These are phyloP conservation scores for Nosema muscidifuracis DNA, from an alignment of 371 early-diverging fungal genomes.

Conservation along the genomic window DNA sequence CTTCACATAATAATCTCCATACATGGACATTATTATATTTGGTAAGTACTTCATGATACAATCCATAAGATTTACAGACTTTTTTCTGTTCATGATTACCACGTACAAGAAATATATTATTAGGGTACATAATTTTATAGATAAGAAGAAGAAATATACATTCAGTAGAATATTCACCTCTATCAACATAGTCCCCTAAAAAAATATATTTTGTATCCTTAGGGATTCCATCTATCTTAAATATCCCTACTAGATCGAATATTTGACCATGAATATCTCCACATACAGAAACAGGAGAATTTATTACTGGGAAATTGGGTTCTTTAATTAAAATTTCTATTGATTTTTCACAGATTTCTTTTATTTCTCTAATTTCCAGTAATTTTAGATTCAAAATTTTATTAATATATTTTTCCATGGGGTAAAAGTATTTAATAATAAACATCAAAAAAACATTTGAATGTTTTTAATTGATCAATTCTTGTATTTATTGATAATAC, in stretches of 20 bases:
- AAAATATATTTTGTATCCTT: slow-evolving; percentile 56
- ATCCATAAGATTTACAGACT: slow-evolving; percentile 62
- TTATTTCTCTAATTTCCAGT: slow-evolving; percentile 72
- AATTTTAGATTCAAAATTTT: slow-evolving; percentile 14
- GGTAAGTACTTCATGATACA: slow-evolving; percentile 59
- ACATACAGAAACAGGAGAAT: slow-evolving; percentile 65
- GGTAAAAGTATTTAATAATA: not conserved
- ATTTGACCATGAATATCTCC: slow-evolving; percentile 99
- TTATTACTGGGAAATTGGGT: slow-evolving; percentile 54
- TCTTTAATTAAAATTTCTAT: slow-evolving; percentile 57
- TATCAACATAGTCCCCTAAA: slow-evolving; percentile 63
- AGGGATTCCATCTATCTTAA: slow-evolving; percentile 88
- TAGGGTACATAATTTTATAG: slow-evolving; percentile 61
- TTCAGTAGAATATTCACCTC: slow-evolving; percentile 60
- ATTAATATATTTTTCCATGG: slow-evolving; percentile 14
- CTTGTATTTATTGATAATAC: no score
- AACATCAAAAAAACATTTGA: no score
- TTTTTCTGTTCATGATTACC: slow-evolving; percentile 63
- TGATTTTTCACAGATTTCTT: slow-evolving; percentile 46
- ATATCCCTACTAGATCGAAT: slow-evolving; percentile 89
- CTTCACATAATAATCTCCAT: slow-evolving; percentile 57
- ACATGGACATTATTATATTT: slow-evolving; percentile 49
- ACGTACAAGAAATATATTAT: slow-evolving; percentile 55
- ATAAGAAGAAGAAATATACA: slow-evolving; percentile 58
- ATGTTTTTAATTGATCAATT: no score